phyloP scores from a whole-genome alignment of 192 early-diverging fungal genomes.

The Linnemannia hyalina region DNA sequence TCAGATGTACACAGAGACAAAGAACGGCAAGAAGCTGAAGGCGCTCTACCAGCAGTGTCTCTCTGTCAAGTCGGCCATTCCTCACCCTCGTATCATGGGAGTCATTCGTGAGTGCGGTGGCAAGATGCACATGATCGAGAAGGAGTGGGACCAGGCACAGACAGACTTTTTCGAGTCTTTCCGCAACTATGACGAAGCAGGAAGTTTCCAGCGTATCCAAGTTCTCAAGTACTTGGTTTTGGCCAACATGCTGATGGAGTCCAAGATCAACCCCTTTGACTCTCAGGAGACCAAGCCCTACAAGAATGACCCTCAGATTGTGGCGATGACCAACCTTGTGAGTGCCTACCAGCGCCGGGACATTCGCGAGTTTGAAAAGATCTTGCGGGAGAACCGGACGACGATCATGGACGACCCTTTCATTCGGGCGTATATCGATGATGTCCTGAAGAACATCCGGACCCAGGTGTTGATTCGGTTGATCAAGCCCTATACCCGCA shows the following conservation, averaged over 20 bases:
- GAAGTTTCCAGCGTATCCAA: conserved; percentile 90
- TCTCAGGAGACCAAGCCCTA: conserved; percentile 98
- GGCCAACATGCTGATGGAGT: conserved; percentile 97
- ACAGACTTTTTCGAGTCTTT: conserved; percentile 98
- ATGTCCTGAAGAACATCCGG: conserved; percentile 93
- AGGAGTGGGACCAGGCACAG: conserved; percentile 93
- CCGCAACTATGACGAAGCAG: conserved; percentile 98
- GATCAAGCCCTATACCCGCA: conserved; percentile 93
- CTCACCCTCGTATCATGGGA: conserved; percentile 97
- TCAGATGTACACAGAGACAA: conserved; percentile 94
- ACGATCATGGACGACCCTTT: conserved; percentile 93
- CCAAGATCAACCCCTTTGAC: conserved; percentile 95
- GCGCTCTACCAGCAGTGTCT: conserved; percentile 90
- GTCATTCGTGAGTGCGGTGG: conserved; percentile 97
- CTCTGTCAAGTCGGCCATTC: conserved; percentile 91
- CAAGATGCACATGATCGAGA: conserved; percentile 98
- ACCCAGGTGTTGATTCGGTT: conserved; percentile 89
- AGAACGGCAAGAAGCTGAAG: conserved; percentile 91
- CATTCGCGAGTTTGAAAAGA: conserved; percentile 90
- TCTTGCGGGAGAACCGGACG: conserved; percentile 75
- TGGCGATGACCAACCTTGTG: conserved; percentile 94
- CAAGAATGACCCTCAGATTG: conserved; percentile 91
- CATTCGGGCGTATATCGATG: conserved; percentile 90
- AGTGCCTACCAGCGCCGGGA: conserved; percentile 92
- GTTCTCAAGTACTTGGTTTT: conserved; percentile 96